These are phyloP conservation scores for Typha latifolia DNA, from an alignment of 176 grass and related monocot genomes.

Conservation along the genomic window DNA sequence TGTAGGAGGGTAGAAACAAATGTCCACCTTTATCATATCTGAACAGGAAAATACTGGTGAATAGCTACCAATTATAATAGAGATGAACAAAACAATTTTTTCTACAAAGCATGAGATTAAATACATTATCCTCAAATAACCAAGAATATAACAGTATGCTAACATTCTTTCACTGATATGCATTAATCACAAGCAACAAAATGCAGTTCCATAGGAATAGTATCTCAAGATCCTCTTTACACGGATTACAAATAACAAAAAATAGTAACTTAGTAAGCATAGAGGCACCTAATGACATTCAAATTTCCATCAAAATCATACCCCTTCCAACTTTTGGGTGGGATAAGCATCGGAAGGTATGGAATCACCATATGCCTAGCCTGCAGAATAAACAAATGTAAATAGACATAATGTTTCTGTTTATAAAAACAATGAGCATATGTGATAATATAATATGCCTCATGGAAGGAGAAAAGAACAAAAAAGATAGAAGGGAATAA, in stretches of 20 bases:
- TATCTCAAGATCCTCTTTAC: not conserved
- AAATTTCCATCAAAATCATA: conserved; percentile 31
- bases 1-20: conserved; percentile 78
- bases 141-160: not conserved
- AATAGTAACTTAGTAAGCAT: conserved; percentile 14
- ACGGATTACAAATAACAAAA: conserved; percentile 3
- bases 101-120: not conserved
- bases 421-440: not conserved
- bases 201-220: not conserved
- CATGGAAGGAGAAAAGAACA: too few species aligned
- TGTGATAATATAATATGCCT: too few species aligned
- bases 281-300: conserved; percentile 9
- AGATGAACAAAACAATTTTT: not conserved
- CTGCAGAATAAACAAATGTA: conserved; percentile 41
- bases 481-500: too few species aligned
- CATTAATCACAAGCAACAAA: not conserved
- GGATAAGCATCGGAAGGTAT: conserved; percentile 86
- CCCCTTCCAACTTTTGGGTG: conserved; percentile 85
- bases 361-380: conserved; percentile 78
- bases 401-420: conserved; percentile 20
- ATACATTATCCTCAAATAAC: not conserved
- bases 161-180: not conserved
- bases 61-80: not conserved
- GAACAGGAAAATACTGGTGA: not conserved
- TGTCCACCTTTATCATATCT: conserved; percentile 86